These are phyloP conservation scores for Podospora anserina DNA, from an alignment of 495 filamentous ascomycete species.

Conservation along the genomic window DNA sequence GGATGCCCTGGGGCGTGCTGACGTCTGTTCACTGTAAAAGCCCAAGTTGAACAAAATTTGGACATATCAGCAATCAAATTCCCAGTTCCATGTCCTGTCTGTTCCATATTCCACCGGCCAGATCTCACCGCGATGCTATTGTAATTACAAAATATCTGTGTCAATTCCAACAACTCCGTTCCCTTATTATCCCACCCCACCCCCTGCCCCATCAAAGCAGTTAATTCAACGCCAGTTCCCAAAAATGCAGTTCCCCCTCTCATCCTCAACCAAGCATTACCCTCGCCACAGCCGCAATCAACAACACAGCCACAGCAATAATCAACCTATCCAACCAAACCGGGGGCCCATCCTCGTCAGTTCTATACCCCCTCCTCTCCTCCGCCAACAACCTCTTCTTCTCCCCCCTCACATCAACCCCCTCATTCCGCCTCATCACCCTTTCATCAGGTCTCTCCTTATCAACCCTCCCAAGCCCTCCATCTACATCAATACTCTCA, in stretches of 20 bases:
- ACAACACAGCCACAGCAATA: conserved; percentile 47
- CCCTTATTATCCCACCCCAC: background rate
- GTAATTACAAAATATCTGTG: background rate
- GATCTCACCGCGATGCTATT: background rate
- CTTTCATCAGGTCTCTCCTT: background rate
- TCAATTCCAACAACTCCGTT: background rate
- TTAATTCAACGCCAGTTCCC: background rate
- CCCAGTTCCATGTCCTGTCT: background rate
- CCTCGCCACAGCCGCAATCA: conserved; percentile 54
- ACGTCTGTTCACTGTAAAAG: no score
- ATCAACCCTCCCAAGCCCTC: no score
- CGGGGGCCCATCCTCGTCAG: conserved; percentile 33
- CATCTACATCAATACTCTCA: no score
- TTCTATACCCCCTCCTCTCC: background rate
- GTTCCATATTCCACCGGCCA: background rate
- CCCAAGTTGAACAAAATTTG: no score
- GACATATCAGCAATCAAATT: background rate
- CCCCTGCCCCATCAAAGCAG: background rate
- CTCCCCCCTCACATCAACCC: no score
- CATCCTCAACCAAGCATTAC: conserved; percentile 30
- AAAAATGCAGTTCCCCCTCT: background rate
- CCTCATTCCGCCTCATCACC: no score
- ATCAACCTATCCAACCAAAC: conserved; percentile 62
- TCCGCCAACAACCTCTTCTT: background rate
- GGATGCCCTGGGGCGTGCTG: no score